Evolutionary conservation across 371 early-diverging fungal species (phyloP).

Genomic region (Massospora cicadina): DNA sequence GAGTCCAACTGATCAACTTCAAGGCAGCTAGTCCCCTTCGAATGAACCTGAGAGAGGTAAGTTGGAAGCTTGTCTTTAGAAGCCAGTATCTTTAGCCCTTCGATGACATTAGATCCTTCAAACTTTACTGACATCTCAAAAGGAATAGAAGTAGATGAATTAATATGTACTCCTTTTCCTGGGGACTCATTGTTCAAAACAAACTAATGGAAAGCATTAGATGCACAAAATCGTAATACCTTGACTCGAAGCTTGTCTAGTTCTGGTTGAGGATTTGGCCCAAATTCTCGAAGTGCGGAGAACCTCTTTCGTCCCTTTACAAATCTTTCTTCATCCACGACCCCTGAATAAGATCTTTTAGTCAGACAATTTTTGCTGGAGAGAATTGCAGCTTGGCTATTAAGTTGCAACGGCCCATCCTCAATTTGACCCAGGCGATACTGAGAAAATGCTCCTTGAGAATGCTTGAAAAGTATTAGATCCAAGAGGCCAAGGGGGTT

Average conservation of each 20-base stretch:
- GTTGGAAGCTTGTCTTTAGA: neutral
- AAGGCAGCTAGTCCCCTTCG: neutral
- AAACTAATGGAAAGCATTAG: too few relatives aligned
- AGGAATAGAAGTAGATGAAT: neutral
- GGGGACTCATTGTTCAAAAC: neutral
- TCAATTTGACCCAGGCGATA: slow-evolving; percentile 2
- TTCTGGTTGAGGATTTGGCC: slow-evolving; percentile 1
- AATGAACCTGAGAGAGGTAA: neutral
- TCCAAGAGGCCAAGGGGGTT: neutral
- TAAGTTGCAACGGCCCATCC: neutral
- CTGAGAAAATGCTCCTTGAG: slow-evolving; percentile 3
- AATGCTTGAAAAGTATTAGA: neutral
- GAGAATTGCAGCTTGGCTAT: neutral
- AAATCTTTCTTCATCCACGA: neutral
- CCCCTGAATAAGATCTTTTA: neutral
- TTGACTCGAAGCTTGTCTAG: neutral
- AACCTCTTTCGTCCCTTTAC: neutral
- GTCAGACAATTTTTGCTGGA: neutral
- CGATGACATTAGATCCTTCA: neutral
- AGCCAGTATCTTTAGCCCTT: neutral
- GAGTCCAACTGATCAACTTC: neutral
- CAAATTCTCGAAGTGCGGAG: neutral
- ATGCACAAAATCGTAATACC: too few relatives aligned
- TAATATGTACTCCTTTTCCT: neutral
- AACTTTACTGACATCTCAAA: slow-evolving; percentile 1